Evolutionary conservation across 805 yeast genomes (phyloP).

Genomic region (Metschnikowia vanudenii): DNA sequence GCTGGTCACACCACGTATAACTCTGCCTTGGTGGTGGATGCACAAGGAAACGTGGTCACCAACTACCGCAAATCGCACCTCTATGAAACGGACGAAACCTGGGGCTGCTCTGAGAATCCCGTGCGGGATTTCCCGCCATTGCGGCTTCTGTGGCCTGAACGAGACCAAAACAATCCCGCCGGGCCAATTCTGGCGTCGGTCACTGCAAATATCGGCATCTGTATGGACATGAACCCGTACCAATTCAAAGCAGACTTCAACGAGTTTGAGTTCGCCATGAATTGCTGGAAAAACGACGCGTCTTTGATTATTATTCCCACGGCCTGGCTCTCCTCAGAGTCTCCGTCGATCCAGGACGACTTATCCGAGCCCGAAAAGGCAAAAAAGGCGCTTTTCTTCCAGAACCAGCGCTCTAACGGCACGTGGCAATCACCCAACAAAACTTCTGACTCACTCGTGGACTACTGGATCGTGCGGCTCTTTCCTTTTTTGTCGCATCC

Average conservation of each 20-base stretch:
- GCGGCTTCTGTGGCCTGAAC: constrained; percentile 35
- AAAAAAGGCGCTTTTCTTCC: constrained; percentile 10
- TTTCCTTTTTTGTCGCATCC: constrained; percentile 55
- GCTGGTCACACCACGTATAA: constrained; percentile 50
- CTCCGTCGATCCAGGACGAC: constrained; percentile 37
- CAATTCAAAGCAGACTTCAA: constrained; percentile 78
- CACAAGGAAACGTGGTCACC: constrained; percentile 54
- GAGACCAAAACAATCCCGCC: not conserved
- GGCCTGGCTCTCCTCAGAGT: constrained; percentile 72
- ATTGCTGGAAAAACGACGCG: constrained; percentile 47
- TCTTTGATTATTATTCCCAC: constrained; percentile 72
- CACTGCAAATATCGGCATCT: constrained; percentile 68
- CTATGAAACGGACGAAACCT: constrained; percentile 72
- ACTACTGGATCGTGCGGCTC: constrained; percentile 76
- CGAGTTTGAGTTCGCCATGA: constrained; percentile 65
- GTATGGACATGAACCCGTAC: constrained; percentile 93
- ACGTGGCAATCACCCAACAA: constrained; percentile 4
- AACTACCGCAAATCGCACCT: constrained; percentile 76
- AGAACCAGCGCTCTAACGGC: constrained; percentile 4
- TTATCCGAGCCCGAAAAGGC: constrained; percentile 17
- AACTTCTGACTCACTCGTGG: constrained; percentile 30
- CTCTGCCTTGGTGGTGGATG: constrained; percentile 64
- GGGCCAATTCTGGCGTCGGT: constrained; percentile 6
- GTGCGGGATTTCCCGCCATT: constrained; percentile 52
- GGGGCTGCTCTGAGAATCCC: constrained; percentile 78